A percentile compares a stretch with the other conserved stretches of the same genome.
phyloP scores from a whole-genome alignment of 495 filamentous ascomycete genomes.

The Pyronema domesticum region DNA sequence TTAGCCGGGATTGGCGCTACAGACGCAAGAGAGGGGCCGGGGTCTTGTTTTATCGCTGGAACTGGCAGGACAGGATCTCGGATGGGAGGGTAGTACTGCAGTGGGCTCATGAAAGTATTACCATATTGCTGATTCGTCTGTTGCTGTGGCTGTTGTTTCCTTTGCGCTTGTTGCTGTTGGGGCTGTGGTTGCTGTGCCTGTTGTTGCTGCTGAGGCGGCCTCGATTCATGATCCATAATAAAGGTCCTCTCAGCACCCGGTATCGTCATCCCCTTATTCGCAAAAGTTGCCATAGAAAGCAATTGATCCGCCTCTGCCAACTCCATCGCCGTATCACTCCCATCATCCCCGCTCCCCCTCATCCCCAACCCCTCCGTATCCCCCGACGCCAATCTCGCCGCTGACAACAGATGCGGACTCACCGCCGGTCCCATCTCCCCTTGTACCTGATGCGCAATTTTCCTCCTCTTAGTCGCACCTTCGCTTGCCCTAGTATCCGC shows the following conservation, averaged over 20 bases:
- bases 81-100: background rate
- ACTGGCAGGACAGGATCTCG: background rate
- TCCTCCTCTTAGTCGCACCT: constrained; percentile 16
- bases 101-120: too few species aligned
- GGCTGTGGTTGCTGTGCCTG: too few species aligned
- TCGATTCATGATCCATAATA: background rate
- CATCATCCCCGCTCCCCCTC: too few species aligned
- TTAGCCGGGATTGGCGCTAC: too few species aligned
- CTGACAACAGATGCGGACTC: constrained; percentile 20
- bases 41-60: background rate
- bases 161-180: too few species aligned
- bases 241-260: background rate
- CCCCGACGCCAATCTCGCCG: constrained; percentile 15
- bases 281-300: constrained; percentile 18
- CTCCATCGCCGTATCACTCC: constrained; percentile 8
- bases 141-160: too few species aligned
- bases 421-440: background rate
- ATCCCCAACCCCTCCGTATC: too few species aligned
- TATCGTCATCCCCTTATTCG: background rate
- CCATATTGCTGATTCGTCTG: too few species aligned
- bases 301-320: constrained; percentile 19
- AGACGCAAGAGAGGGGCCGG: too few species aligned
- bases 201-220: too few species aligned
- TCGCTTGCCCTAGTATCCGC: constrained; percentile 7
- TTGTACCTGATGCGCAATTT: constrained; percentile 5